Conservation (phyloP, 2,329 filamentous ascomycete species). For the Phialemonium atrogriseum region DNA sequence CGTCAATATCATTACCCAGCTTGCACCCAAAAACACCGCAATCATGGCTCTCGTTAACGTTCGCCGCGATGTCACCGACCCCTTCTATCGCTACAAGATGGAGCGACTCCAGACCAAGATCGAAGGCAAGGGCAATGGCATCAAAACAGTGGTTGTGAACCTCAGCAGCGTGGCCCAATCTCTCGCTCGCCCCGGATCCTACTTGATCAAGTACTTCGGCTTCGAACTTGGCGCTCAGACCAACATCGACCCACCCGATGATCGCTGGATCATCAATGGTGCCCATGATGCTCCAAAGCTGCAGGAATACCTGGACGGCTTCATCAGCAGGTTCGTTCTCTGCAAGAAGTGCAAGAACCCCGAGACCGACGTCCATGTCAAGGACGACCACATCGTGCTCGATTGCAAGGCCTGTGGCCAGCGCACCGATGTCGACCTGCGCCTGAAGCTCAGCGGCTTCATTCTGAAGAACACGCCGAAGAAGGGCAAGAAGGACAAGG, state of each 20-base stretch:
- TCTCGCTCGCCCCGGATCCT: constrained; percentile 82
- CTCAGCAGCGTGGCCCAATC: constrained; percentile 87
- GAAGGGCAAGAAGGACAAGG: constrained; percentile 98
- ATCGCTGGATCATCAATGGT: constrained; percentile 99
- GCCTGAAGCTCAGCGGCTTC: constrained; percentile 93
- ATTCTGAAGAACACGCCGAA: constrained; percentile 91
- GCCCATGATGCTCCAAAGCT: constrained; percentile 92
- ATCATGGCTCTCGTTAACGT: constrained; percentile 98
- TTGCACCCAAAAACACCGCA: constrained; percentile 29
- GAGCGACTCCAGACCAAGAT: constrained; percentile 98
- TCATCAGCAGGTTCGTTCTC: constrained; percentile 97
- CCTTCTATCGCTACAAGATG: constrained; percentile 99
- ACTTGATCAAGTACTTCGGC: constrained; percentile 99
- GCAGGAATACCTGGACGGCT: constrained; percentile 95
- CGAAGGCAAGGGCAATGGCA: constrained; percentile 98
- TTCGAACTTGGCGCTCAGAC: constrained; percentile 98
- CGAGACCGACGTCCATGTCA: constrained; percentile 92
- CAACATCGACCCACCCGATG: constrained; percentile 93
- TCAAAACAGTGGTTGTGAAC: constrained; percentile 98
- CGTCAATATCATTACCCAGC: constrained; percentile 3
- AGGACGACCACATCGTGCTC: constrained; percentile 82
- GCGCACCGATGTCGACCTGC: constrained; percentile 82
- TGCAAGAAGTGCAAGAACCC: constrained; percentile 99
- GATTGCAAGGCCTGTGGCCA: constrained; percentile 99
- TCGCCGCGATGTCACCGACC: constrained; percentile 94